These are phyloP conservation scores for Phoma sp. DNA, from an alignment of 2,329 filamentous ascomycete genomes.

Conservation along the genomic window DNA sequence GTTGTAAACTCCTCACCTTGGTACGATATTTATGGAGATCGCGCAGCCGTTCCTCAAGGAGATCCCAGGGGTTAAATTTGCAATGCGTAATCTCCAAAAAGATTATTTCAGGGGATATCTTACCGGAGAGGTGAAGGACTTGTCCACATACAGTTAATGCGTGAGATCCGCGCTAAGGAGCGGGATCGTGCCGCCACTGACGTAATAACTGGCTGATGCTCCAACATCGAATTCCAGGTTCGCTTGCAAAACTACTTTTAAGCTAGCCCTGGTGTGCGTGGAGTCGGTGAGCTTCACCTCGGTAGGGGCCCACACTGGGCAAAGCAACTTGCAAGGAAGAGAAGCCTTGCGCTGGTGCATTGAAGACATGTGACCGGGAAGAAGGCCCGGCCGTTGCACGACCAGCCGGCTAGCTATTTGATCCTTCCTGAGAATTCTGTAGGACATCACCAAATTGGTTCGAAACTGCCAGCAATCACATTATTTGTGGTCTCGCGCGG, in stretches of 20 bases:
- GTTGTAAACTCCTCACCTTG: neutral
- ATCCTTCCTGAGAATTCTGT: neutral
- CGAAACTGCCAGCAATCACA: neutral
- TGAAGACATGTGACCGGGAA: neutral
- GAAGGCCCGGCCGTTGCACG: neutral
- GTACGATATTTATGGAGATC: neutral
- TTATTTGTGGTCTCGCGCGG: neutral
- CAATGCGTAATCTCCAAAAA: neutral
- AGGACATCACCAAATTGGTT: neutral
- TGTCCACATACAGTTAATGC: slow-evolving; percentile 2
- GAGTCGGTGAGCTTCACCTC: neutral
- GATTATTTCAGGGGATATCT: neutral
- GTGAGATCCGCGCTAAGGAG: slow-evolving; percentile 1
- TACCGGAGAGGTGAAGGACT: neutral
- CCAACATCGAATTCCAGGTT: slow-evolving; percentile 14
- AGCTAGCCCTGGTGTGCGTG: neutral
- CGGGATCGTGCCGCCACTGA: slow-evolving; percentile 13
- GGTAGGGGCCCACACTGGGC: neutral
- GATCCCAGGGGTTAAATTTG: neutral
- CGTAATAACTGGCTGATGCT: slow-evolving; percentile 16
- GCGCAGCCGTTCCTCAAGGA: neutral
- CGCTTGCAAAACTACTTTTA: neutral
- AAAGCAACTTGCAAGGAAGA: neutral
- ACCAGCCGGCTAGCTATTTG: neutral
- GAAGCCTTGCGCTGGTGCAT: neutral